These are phyloP conservation scores for Austroboletus novae-zelandiae DNA, from an alignment of 1,284 basidiomycete genomes.

Conservation along the genomic window DNA sequence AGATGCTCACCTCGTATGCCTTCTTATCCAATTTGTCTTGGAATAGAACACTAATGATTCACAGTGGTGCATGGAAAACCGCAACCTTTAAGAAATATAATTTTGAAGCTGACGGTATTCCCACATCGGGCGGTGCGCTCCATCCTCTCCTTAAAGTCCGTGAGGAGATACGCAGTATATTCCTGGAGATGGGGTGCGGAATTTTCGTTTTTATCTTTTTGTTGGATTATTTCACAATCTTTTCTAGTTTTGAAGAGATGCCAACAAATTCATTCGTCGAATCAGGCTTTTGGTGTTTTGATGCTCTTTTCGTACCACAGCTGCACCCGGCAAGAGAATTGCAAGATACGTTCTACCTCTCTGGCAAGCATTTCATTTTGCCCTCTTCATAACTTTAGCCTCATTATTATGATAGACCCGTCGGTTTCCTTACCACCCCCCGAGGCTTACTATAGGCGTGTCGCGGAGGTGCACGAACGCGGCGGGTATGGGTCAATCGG, in stretches of 20 bases:
- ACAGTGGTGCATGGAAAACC: slow-evolving; percentile 88
- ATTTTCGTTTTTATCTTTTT: not conserved
- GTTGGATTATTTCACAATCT: not conserved
- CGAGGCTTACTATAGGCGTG: slow-evolving; percentile 86
- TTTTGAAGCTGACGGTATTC: slow-evolving; percentile 94
- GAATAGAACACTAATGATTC: slow-evolving; percentile 4
- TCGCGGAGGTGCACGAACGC: slow-evolving; percentile 84
- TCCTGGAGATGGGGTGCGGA: slow-evolving; percentile 95
- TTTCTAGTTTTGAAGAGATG: slow-evolving; percentile 93
- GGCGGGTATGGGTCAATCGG: slow-evolving; percentile 96
- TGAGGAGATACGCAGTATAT: slow-evolving; percentile 97
- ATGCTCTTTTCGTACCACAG: slow-evolving; percentile 97
- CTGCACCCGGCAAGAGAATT: slow-evolving; percentile 98
- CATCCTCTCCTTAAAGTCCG: slow-evolving; percentile 98
- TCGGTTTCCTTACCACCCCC: slow-evolving; percentile 76
- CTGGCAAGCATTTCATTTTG: slow-evolving; percentile 48
- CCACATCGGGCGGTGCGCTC: slow-evolving; percentile 86
- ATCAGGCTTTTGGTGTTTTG: slow-evolving; percentile 99
- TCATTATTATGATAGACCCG: slow-evolving; percentile 63
- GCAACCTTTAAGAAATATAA: slow-evolving; percentile 98
- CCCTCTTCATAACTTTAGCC: not conserved
- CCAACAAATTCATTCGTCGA: slow-evolving; percentile 98
- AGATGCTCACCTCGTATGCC: slow-evolving; percentile 88
- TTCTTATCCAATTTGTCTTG: slow-evolving; percentile 1
- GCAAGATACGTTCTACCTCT: slow-evolving; percentile 99